Base-by-base conservation (phyloP, 768 basidiomycete species). In the Psilocybe subaeruginosa region DNA sequence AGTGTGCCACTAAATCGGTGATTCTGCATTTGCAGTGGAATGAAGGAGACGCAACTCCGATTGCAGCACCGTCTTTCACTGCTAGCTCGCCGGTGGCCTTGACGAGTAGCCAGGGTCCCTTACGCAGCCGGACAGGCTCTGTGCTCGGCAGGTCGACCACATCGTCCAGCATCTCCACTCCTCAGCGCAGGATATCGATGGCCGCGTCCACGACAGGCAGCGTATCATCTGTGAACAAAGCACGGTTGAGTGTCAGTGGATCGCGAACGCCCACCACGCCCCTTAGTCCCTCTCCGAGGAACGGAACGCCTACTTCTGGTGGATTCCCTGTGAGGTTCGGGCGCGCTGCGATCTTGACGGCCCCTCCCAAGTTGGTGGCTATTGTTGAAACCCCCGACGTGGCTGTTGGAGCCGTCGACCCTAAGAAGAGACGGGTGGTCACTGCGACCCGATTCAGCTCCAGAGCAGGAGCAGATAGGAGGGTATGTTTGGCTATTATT, bases 1-100 rank as follows among this genome's bases (percentile, higher is more conserved):
- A 93, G 93, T 95, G 93, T 67, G 93, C 93, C 1, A 95, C 93
- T 0, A 95, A 95, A 73, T 92, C 90, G 2, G 79, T 94, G 17
- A 92, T 95, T 58, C 71, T 95, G 43, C 93, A 94, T 68, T 75
- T 95, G 2, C 91, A 93, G 72, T 95, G 93, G 93, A 88, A 89
- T 61, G 91, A 93, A 72, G 84, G 82, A 23, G 69, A 68, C 17
- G 60, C 56, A 2, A 35, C 66, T 41, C 66, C 70, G 43, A 64
- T 62, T 47, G 58, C 62, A 19, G 63, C 72, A 8, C 63, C 68
- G 1, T 58, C 69, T 27, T 57, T 70, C 4, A 69, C 64, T 5
- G 63, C 72, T 5, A 64, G 59, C n/a, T 68, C 70, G 1, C 69
- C 70, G 2, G 45, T 65, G 11, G 61, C 67, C 4, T 52, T 70